Base-by-base conservation (phyloP, 2,329 filamentous ascomycete genomes). In the Diaporthe capsici region DNA sequence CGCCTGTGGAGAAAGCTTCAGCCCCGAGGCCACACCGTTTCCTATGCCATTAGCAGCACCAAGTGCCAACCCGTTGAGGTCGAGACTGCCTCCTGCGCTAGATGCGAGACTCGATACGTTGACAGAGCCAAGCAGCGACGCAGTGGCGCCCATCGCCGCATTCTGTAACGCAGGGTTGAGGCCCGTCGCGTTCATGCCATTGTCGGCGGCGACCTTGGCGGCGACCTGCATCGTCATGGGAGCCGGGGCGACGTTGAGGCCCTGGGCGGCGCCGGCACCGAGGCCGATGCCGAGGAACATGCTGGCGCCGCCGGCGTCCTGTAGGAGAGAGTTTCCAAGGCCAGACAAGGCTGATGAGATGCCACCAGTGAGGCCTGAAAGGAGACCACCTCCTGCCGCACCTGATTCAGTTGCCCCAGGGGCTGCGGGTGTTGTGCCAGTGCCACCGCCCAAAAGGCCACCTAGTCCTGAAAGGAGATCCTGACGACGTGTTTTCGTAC, bases 141-240 rank as follows among this genome's bases (percentile, higher is more conserved):
- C 78, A 1, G 80, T 77, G 2, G 81, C 76, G 3, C 82, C 82
- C 65, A 81, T 79, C 51, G 80, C 81, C 9, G 81, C 77, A 65
- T 81, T 82, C 71, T 82, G 79, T 61, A 84, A 77, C 3, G 79
- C 75, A 0, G 81, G 80, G 72, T 83, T 82, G 28, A 84, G 76
- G 22, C 82, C 81, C 12, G 79, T 80, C 15, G 78, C 79, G 13
- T 80, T 67, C 79, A 82, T 80, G n/a, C 78, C 78, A 76, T 82
- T 83, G 28, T 81, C 79, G 2, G 76, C 70, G 2, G 75, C 77
- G 15, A 80, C 77, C 72, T 76, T 79, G 37, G 61, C 72, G 15
- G 76, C 78, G 20, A 80, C 68, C 15, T 73, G 71, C 73, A 76
- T 77, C 4, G 78, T 75, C 31, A 71, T 76, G 31, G 58, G 58